phyloP scores from a whole-genome alignment of 2,329 filamentous ascomycete species.

The Stachybotrys chlorohalonatus region DNA sequence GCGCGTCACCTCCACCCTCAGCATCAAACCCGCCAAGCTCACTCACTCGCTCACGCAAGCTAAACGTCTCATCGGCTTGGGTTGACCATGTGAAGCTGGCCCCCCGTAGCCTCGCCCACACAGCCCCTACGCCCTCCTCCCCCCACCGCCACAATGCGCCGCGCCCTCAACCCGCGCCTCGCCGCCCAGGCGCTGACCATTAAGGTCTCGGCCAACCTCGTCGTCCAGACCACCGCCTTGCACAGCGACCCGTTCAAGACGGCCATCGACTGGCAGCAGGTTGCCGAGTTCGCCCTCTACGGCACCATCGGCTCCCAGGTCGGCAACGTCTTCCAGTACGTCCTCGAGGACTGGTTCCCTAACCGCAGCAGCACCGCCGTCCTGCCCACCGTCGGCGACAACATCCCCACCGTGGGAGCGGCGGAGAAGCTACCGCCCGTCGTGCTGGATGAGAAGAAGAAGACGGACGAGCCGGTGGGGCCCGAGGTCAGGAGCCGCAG shows the following conservation, averaged over 20 bases:
- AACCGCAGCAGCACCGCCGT: constrained; percentile 8
- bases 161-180: constrained; percentile 17
- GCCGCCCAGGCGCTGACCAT: constrained; percentile 17
- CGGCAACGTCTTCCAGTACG: constrained; percentile 24
- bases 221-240: constrained; percentile 16
- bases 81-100: neutral
- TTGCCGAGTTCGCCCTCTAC: constrained; percentile 25
- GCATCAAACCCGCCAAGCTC: neutral
- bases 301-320: constrained; percentile 24
- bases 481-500: constrained; percentile 2
- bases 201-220: constrained; percentile 21
- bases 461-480: constrained; percentile 9
- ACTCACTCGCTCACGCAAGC: neutral
- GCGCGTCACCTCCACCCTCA: neutral
- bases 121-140: neutral
- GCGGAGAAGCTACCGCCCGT: constrained; percentile 3
- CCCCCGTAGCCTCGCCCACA: neutral
- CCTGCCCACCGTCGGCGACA: constrained; percentile 7
- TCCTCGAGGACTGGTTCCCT: constrained; percentile 25
- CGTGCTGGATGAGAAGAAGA: constrained; percentile 8
- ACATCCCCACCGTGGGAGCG: constrained; percentile 7
- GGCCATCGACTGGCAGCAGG: constrained; percentile 21
- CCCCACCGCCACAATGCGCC: constrained; percentile 6
- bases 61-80: neutral
- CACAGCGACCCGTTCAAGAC: constrained; percentile 8